Base-by-base conservation (phyloP, 495 filamentous ascomycete genomes). In the Pseudoneurospora amorphoporcata region DNA sequence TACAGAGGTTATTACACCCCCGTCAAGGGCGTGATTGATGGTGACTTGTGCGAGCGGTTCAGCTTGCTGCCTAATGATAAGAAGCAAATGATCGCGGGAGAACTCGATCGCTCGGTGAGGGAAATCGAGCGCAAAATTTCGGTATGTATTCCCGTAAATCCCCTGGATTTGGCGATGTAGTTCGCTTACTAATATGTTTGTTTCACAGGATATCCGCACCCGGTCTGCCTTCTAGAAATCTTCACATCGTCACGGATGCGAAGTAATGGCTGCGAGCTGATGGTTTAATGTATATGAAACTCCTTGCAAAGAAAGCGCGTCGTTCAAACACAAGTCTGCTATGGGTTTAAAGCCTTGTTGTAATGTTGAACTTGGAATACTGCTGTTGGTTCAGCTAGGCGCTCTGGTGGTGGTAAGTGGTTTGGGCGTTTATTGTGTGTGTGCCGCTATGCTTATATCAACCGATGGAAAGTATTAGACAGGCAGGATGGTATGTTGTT, bases 1-100 rank as follows among this genome's bases (percentile, higher is more conserved):
- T 99, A 97, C 77, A 86, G 96, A 70, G 89, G 94, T 65, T 99
- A 98, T 79, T 98, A 99, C 79, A 92, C 91, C n/a, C 96, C 96
- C 2, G 93, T 95, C 16, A 99, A 99, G 86, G 93, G 93, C 0
- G 89, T 97, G 38, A 96, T 99, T 78, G 96, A 99, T 81, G 96
- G 96, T n/a, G 96, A 99, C 84, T 84, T 99, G 73, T 97, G 94
- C 78, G 96, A 99, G 85, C 87, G 92, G 77, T 99, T 93, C 80
- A 87, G 91, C 69, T 80, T 94, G 68, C 83, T 98, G 73, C 86
- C 91, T 40, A 91, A 88, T 73, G 94, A 97, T 77, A 92, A 90
- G 83, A 97, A 97, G 86, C 89, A 92, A 82, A 94, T 92, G 90
- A 96, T 98, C 85, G 95, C 94, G 3, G 94, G 86, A 61, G 94